Base-by-base conservation (phyloP, 2,329 filamentous ascomycete genomes). In the Escovopsis sp. region DNA sequence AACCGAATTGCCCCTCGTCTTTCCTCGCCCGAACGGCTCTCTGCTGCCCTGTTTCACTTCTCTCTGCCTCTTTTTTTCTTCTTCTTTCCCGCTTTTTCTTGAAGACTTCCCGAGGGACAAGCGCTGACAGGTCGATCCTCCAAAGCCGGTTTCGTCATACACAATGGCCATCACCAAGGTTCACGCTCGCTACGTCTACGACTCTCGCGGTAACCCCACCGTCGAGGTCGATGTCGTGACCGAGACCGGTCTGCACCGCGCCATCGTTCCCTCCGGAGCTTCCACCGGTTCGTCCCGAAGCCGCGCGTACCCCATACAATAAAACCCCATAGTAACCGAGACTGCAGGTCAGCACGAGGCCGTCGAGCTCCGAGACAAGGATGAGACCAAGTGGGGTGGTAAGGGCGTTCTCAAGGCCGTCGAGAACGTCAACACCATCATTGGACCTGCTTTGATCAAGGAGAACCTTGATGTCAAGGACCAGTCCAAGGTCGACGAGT, bases 171-270 rank as follows among this genome's bases (percentile, higher is more conserved):
- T 91, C 68, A 79, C 79, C 66, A 89, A 88, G 75, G 76, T 91
- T 63, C 83, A 88, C 76, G 84, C 84, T 61, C 84, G 91, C 63
- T 88, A 82, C 61, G 87, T 98, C 73, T 98, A 89, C 79, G 91
- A 98, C 78, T 96, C 91, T 66, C 89, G 91, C 63, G 78, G 78
- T 64, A 98, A 98, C 81, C 91, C 91, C 60, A 98, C 91, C 63
- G 89, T 95, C 61, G 89, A 96, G 76, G 89, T 96, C 59, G 89
- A 95, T 65, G 79, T 95, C 57, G 83, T 94, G 70, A 95, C 88
- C 56, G 86, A 94, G 72, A 93, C 84, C 57, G 89, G 89, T 61
- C 81, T 96, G 50, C 88, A 95, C 79, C 87, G 89, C 62, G 88
- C 89, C 64, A 95, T 95, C 63, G 89, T 96, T 50, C 89, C 89